Evolutionary conservation across 2,329 filamentous ascomycete genomes (phyloP).

Genomic region (Penicillium hesseltinei): DNA sequence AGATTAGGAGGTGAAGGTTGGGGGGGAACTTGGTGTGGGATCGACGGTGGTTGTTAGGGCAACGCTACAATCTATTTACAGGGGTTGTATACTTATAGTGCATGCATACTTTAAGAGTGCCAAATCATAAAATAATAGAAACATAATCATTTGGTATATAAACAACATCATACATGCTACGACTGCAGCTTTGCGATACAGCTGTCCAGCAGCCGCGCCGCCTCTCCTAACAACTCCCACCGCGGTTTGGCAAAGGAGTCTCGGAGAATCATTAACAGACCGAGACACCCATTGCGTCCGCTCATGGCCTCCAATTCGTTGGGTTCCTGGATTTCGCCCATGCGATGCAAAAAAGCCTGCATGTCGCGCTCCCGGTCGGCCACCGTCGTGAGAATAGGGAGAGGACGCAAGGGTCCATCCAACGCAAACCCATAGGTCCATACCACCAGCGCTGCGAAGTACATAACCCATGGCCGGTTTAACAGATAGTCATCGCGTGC

Average conservation of each 20-base stretch:
- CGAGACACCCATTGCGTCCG: conserved; percentile 79
- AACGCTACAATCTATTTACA: conserved; percentile 9
- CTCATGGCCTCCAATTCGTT: conserved; percentile 71
- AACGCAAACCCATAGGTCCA: conserved; percentile 94
- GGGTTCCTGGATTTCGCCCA: conserved; percentile 70
- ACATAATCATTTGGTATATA: conserved; percentile 7
- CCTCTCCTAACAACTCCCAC: conserved; percentile 91
- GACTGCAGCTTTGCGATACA: conserved; percentile 65
- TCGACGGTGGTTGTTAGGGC: conserved; percentile 24
- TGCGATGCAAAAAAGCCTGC: conserved; percentile 70
- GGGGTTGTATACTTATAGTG: background rate
- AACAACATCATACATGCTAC: conserved; percentile 8
- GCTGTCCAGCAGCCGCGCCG: conserved; percentile 73
- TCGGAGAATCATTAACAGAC: conserved; percentile 75
- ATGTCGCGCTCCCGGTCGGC: conserved; percentile 73
- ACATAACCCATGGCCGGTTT: conserved; percentile 92
- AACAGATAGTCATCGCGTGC: conserved; percentile 85
- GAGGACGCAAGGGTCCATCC: conserved; percentile 67
- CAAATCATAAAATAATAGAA: background rate
- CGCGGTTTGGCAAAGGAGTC: conserved; percentile 78
- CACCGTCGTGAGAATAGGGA: conserved; percentile 55
- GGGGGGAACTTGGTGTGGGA: conserved; percentile 12
- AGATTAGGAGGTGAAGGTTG: background rate
- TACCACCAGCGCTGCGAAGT: conserved; percentile 86
- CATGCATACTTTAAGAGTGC: background rate